Base-by-base conservation (phyloP, 345 rosid genomes). In the Euphorbia peplus region DNA sequence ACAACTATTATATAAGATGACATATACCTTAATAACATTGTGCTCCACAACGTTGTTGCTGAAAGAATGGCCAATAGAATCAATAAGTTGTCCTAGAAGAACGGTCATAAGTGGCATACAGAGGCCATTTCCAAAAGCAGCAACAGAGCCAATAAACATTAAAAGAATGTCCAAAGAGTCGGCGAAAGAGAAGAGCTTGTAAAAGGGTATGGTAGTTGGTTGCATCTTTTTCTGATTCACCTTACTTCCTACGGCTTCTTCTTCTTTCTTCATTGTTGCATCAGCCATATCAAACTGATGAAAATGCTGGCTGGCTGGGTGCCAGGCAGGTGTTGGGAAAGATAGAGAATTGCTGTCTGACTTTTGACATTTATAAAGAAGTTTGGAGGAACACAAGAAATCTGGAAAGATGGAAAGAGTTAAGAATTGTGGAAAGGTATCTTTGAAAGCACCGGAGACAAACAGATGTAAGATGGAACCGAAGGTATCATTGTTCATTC, bases 121-220 rank as follows among this genome's bases (percentile, higher is more conserved):
- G 64, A 81, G 35, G 37, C 97, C 95, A 54, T 86, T 83, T 15
- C 82, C 87, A 28, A 81, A 47, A 0, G 90, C 91, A 22, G 86
- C 88, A 22, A 83, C 58, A 8, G 88, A 78, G 10, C 95, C 95
- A 0, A 76, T 41, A 30, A 80, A 58, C 88, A 87, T 91, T 54
- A 91, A 75, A 19, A 83, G 19, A 19, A 55, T 57, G 72, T 91
- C 91, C 9, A 70, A 52, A 0, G 83, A 65, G 67, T 86, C 93
- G 12, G 91, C 92, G 67, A 88, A 87, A 2, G 89, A 83, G 79
- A 91, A 89, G 44, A 91, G 76, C 79, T 83, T 85, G 72, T 72
- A 70, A 71, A 71, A 70, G 0, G 74, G 70, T 16, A 80, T 57
- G 42, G 63, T 25, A 5, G 28, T 30, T 19, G 51, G 57, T 57